A percentile compares a stretch with the other conserved stretches of the same genome.
Evolutionary conservation across 768 basidiomycete genomes (phyloP).

Genomic region (Psilocybe azurescens): DNA sequence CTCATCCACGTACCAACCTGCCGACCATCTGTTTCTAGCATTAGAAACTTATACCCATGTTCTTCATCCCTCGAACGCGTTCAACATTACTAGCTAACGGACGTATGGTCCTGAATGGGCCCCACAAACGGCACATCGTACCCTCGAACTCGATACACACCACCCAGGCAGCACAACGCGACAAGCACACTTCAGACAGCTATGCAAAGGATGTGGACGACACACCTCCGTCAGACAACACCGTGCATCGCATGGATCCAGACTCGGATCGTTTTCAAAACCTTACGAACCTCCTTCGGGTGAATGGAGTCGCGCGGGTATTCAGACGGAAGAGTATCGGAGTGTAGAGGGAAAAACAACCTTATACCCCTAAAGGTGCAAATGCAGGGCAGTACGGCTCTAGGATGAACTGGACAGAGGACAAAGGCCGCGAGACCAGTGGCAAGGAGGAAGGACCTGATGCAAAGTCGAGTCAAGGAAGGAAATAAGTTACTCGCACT

Average conservation of each 20-base stretch:
- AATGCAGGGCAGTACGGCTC: constrained; percentile 35
- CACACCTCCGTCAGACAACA: constrained; percentile 20
- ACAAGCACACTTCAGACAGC: constrained; percentile 23
- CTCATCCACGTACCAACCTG: not conserved
- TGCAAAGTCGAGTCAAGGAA: constrained; percentile 40
- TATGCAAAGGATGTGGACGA: constrained; percentile 28
- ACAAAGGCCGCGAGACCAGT: constrained; percentile 41
- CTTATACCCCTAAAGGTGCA: constrained; percentile 36
- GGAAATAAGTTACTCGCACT: too few relatives aligned
- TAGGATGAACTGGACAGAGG: constrained; percentile 29
- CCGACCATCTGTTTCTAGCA: not conserved
- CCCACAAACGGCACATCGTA: not conserved
- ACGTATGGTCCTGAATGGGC: not conserved
- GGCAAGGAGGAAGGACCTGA: constrained; percentile 39
- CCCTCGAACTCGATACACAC: constrained; percentile 10
- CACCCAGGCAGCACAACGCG: not conserved
- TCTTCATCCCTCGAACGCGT: not conserved
- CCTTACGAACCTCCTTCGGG: constrained; percentile 57
- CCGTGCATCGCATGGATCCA: constrained; percentile 26
- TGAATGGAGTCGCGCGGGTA: constrained; percentile 47
- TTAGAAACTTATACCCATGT: not conserved
- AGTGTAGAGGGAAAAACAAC: constrained; percentile 34
- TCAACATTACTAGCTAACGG: not conserved
- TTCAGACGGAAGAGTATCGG: constrained; percentile 40
- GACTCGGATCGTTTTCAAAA: constrained; percentile 25